Base-by-base conservation (phyloP, 2,329 filamentous ascomycete species). In the Sporothrix humicola region DNA sequence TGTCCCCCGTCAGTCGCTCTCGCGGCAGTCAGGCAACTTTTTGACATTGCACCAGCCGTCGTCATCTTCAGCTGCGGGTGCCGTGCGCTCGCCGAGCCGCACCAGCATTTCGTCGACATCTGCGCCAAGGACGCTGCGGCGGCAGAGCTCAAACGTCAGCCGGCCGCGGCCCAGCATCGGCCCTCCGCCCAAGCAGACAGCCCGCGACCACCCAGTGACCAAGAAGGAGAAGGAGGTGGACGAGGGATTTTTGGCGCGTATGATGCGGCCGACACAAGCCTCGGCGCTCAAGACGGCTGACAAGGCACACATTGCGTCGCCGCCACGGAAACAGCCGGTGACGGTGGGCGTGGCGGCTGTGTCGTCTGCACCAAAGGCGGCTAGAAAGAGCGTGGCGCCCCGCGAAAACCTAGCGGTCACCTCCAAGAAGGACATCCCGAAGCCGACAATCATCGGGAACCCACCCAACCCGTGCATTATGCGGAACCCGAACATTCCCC, bases 191-290 rank as follows among this genome's bases (percentile, higher is more conserved):
- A 91, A 89, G 81, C 90, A 87, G 76, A 79, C 84, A 10, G 82
- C 87, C 74, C 80, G 85, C 80, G 84, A 86, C 59, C 79, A 84
- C 77, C 78, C 87, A 69, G 75, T 85, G 7, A 80, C 83, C 1
- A 87, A 86, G 77, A 84, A 85, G 74, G 84, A 87, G 37, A 85
- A 84, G 65, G 87, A 87, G 20, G 85, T 92, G 1, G 91, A 93
- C 76, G 90, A 93, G 76, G 82, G 89, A 15, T 95, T 95, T 81
- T 83, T 95, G 37, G 92, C 91, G n/a, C 88, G 92, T 71, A 94
- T 95, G 92, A 94, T 91, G 89, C 86, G 92, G 56, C 92, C 92
- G 1, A 95, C 92, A 0, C 88, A 91, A 61, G 85, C 88, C 0
- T 93, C 90, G 5, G 87, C 90, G 9, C 90, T 86, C 76, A 94